phyloP scores from a whole-genome alignment of 2,329 filamentous ascomycete species.

The Colletotrichum tanaceti region DNA sequence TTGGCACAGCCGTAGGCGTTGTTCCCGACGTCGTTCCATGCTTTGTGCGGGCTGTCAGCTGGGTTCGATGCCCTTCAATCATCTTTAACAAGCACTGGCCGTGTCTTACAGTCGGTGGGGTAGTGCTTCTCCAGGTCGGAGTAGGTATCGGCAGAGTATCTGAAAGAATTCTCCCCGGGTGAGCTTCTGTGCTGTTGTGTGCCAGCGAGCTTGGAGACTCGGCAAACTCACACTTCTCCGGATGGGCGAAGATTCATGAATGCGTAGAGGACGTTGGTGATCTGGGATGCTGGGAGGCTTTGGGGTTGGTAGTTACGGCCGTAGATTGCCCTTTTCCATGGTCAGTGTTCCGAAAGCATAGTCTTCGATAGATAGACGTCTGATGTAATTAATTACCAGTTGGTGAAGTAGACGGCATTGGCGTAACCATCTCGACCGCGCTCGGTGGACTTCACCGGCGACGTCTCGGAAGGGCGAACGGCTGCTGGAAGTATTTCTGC shows the following conservation, averaged over 20 bases:
- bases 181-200: background rate
- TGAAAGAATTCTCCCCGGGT: slow-evolving; percentile 40
- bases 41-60: background rate
- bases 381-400: slow-evolving; percentile 56
- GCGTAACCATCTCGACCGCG: slow-evolving; percentile 47
- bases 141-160: slow-evolving; percentile 74
- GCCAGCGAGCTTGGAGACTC: background rate
- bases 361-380: slow-evolving; percentile 17
- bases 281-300: slow-evolving; percentile 73
- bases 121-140: slow-evolving; percentile 81
- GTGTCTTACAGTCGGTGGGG: slow-evolving; percentile 68
- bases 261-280: slow-evolving; percentile 83
- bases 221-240: slow-evolving; percentile 73
- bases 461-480: background rate
- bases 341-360: background rate
- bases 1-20: slow-evolving; percentile 84
- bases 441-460: slow-evolving; percentile 4
- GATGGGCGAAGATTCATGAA: slow-evolving; percentile 81
- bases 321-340: slow-evolving; percentile 72
- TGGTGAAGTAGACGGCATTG: slow-evolving; percentile 61
- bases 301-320: slow-evolving; percentile 77
- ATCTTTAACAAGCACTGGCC: accelerated
- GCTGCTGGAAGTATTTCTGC: slow-evolving; percentile 1
- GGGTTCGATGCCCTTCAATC: accelerated
- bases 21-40: slow-evolving; percentile 34